phyloP scores from a whole-genome alignment of 495 filamentous ascomycete species.

The Viridothelium virens region DNA sequence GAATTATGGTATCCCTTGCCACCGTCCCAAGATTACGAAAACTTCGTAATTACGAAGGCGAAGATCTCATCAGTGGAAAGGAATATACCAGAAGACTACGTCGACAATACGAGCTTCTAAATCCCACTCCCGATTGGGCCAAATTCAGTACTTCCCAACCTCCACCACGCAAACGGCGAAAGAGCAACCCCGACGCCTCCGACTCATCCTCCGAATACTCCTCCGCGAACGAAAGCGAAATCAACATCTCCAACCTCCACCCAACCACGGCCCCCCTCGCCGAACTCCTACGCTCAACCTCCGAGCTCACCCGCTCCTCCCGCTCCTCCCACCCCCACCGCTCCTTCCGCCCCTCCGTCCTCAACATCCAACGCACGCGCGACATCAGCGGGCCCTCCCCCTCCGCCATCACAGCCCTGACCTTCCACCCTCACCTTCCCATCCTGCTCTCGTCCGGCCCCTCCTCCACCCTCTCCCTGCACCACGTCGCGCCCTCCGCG shows the following conservation, averaged over 20 bases:
- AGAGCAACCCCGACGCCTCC: slow-evolving; percentile 21
- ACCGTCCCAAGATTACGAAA: slow-evolving; percentile 67
- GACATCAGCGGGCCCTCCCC: slow-evolving; percentile 54
- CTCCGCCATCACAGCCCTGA: slow-evolving; percentile 72
- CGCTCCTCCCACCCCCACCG: slow-evolving; percentile 33
- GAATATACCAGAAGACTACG: slow-evolving; percentile 77
- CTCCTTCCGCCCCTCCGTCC: slow-evolving; percentile 72
- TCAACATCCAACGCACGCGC: slow-evolving; percentile 71
- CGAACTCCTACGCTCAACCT: slow-evolving; percentile 63
- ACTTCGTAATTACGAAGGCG: slow-evolving; percentile 65
- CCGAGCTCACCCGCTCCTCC: slow-evolving; percentile 38
- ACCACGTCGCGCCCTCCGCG: slow-evolving; percentile 68
- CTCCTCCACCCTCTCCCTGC: slow-evolving; percentile 74
- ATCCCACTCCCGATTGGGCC: slow-evolving; percentile 70
- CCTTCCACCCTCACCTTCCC: slow-evolving; percentile 81
- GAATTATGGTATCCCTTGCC: slow-evolving; percentile 71
- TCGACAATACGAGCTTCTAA: slow-evolving; percentile 65
- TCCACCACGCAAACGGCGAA: slow-evolving; percentile 38
- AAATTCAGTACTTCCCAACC: slow-evolving; percentile 42
- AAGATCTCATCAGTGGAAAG: slow-evolving; percentile 76
- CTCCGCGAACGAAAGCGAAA: slow-evolving; percentile 42
- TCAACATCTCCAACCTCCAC: slow-evolving; percentile 46
- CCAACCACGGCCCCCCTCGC: slow-evolving; percentile 67
- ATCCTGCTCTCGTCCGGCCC: slow-evolving; percentile 82
- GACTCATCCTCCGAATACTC: slow-evolving; percentile 20